phyloP scores from a whole-genome alignment of 805 yeast genomes.

The Cyberlindnera meyerae region DNA sequence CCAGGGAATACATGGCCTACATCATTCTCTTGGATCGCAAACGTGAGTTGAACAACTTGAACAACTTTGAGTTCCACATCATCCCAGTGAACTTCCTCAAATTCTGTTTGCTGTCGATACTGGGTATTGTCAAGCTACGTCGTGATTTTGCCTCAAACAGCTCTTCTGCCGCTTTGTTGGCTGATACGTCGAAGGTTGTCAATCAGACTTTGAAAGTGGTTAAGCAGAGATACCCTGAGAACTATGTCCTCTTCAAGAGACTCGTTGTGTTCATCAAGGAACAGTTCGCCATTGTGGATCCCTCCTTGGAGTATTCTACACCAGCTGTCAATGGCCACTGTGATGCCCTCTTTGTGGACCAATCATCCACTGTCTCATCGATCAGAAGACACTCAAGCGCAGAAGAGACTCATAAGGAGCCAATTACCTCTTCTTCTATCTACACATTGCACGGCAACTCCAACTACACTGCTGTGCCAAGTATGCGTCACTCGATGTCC shows the following conservation, averaged over 20 bases:
- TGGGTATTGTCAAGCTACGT: conserved; percentile 14
- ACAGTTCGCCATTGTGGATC: conserved; percentile 6
- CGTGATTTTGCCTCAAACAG: conserved; percentile 6
- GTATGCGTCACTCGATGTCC: no score
- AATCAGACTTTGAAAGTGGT: conserved; percentile 18
- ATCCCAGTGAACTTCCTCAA: conserved; percentile 26
- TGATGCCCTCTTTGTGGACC: no score
- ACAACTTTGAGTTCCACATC: conserved; percentile 26
- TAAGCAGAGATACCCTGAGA: conserved; percentile 25
- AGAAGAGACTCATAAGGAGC: no score
- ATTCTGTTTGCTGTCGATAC: conserved; percentile 19
- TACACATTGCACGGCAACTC: no score
- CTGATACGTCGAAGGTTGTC: conserved; percentile 15
- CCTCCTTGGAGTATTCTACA: conserved; percentile 10
- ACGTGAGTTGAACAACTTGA: conserved; percentile 19
- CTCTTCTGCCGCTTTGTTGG: conserved; percentile 7
- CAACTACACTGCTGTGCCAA: no score
- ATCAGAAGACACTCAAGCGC: not conserved
- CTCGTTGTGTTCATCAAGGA: conserved; percentile 6
- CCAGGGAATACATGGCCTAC: conserved; percentile 17
- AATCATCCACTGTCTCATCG: not conserved
- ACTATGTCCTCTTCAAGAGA: conserved; percentile 21
- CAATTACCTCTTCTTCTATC: no score
- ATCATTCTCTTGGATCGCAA: conserved; percentile 16
- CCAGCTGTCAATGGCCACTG: no score